These are phyloP conservation scores for Saxophila tyrrhenica DNA, from an alignment of 495 filamentous ascomycete species.

Conservation along the genomic window DNA sequence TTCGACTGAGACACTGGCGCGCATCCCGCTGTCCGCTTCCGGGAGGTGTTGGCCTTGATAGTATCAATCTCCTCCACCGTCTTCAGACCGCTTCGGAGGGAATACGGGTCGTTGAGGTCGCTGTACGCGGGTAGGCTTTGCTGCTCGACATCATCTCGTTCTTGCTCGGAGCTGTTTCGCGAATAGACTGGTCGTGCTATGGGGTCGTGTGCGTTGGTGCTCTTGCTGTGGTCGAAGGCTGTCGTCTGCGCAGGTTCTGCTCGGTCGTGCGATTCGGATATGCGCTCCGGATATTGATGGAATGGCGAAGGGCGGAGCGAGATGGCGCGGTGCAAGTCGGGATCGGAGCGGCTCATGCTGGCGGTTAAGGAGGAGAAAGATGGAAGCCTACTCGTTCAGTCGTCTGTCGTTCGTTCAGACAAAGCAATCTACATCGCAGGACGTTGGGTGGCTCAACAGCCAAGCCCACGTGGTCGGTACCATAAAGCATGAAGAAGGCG, in stretches of 20 bases:
- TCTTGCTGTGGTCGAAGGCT: not conserved
- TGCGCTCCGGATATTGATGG: slow-evolving; percentile 22
- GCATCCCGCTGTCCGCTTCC: slow-evolving; percentile 50
- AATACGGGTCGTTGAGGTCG: slow-evolving; percentile 63
- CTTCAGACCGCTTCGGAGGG: slow-evolving; percentile 69
- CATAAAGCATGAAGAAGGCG: too few relatives aligned
- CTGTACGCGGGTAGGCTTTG: slow-evolving; percentile 50
- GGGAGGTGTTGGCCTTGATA: slow-evolving; percentile 72
- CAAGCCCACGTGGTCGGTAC: too few relatives aligned
- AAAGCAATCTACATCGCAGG: not conserved
- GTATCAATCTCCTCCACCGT: slow-evolving; percentile 61
- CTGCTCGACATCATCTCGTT: slow-evolving; percentile 56
- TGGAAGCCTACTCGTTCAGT: not conserved
- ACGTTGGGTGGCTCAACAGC: too few relatives aligned
- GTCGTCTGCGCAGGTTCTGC: slow-evolving; percentile 12
- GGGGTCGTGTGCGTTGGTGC: not conserved
- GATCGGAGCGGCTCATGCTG: slow-evolving; percentile 21
- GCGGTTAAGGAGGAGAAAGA: not conserved
- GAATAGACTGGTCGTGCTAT: slow-evolving; percentile 9
- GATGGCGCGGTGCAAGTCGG: slow-evolving; percentile 30
- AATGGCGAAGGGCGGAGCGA: slow-evolving; percentile 32
- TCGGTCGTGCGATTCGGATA: not conserved
- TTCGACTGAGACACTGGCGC: slow-evolving; percentile 34
- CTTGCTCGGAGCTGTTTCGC: slow-evolving; percentile 23
- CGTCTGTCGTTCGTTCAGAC: not conserved